Percentiles rank a stretch among this genome's conserved stretches.
phyloP scores from a whole-genome alignment of 163 green algal genomes.

The Chloroidium sp. region DNA sequence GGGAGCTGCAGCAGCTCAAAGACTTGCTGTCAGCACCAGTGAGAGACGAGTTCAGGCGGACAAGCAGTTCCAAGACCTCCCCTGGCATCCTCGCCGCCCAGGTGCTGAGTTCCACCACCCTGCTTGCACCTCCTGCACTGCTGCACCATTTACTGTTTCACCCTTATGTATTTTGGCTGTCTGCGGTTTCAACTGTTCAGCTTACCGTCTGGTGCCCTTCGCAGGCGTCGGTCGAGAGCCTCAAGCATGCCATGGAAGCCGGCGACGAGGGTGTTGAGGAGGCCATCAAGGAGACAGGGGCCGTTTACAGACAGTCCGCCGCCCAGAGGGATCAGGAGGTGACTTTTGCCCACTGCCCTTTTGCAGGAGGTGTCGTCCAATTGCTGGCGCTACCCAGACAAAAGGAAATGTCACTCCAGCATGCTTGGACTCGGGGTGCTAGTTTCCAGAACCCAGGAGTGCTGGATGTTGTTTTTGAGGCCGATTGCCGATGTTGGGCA shows the following conservation, averaged over 20 bases:
- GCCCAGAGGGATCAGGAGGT: not conserved
- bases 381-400: too few species aligned
- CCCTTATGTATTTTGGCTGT: not conserved
- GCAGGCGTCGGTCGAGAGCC: not conserved
- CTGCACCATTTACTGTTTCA: not conserved
- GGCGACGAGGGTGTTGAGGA: not conserved
- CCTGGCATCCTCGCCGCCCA: too few species aligned
- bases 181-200: not conserved
- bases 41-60: not conserved
- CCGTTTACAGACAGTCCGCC: not conserved
- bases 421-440: not conserved
- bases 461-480: too few species aligned
- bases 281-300: not conserved
- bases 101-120: too few species aligned
- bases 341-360: not conserved
- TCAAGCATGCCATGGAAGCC: not conserved
- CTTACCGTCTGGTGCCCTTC: not conserved
- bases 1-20: constrained; percentile 6
- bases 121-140: not conserved
- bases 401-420: not conserved
- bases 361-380: too few species aligned
- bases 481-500: too few species aligned
- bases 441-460: not conserved
- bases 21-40: constrained; percentile 1
- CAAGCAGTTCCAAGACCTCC: not conserved